A percentile compares a stretch with the other conserved stretches of the same genome.
Evolutionary conservation across 495 filamentous ascomycete species (phyloP).

Genomic region (Cenococcum geophilum): DNA sequence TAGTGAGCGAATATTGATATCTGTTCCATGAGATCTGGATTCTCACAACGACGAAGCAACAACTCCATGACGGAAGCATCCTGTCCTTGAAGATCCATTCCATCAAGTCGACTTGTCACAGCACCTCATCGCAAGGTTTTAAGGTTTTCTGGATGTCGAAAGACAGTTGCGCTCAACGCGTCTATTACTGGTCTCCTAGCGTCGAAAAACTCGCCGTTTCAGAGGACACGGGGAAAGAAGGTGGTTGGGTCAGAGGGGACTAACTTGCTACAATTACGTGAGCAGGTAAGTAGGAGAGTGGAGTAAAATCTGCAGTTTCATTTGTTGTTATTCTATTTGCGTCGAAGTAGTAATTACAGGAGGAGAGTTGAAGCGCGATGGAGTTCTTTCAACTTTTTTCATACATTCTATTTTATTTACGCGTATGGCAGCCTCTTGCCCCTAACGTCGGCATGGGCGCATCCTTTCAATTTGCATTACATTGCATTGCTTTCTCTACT

Average conservation of each 20-base stretch:
- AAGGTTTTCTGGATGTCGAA: not conserved
- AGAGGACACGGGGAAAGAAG: not conserved
- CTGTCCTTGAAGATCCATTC: conserved; percentile 1
- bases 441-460: not conserved
- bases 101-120: conserved; percentile 2
- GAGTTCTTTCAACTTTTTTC: not conserved
- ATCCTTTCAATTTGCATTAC: not conserved
- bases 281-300: not conserved
- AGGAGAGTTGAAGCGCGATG: no score
- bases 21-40: no score
- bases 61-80: not conserved
- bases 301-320: not conserved
- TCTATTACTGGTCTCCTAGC: not conserved
- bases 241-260: not conserved
- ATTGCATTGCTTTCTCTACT: not conserved
- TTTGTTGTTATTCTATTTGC: not conserved
- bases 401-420: not conserved
- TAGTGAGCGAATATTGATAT: not conserved
- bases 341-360: not conserved
- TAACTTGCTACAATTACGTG: not conserved
- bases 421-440: not conserved
- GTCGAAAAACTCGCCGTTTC: not conserved
- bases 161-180: not conserved
- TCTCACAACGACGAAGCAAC: not conserved
- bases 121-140: not conserved